Conservation (phyloP, 2,329 filamentous ascomycete genomes). For the Exserohilum rostratum region DNA sequence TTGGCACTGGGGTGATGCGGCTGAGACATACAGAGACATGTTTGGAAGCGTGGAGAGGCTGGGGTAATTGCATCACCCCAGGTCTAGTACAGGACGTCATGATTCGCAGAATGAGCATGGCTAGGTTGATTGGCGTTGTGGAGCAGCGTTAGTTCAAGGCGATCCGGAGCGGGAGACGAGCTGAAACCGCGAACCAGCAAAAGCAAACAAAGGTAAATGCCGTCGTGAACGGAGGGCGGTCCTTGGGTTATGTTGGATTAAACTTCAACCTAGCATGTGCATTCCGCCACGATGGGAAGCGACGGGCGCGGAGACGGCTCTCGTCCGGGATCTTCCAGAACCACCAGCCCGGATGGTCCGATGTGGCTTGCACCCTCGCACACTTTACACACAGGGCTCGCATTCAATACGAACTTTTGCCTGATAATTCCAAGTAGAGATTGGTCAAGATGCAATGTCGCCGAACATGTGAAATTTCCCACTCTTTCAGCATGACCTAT, state of each 20-base stretch:
- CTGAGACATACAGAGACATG: too few species aligned
- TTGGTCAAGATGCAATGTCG: background rate
- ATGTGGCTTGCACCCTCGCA: background rate
- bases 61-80: too few species aligned
- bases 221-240: constrained; percentile 2
- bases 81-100: too few species aligned
- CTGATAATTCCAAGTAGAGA: background rate
- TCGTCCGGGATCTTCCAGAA: background rate
- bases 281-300: background rate
- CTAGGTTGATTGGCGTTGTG: too few species aligned
- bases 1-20: constrained; percentile 10
- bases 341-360: background rate
- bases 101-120: too few species aligned
- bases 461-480: background rate
- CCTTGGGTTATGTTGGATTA: background rate
- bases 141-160: background rate
- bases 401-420: background rate
- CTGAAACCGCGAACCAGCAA: background rate
- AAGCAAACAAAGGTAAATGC: background rate
- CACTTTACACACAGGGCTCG: background rate
- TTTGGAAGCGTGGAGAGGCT: too few species aligned
- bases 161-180: too few species aligned
- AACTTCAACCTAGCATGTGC: background rate
- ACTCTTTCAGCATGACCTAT: constrained; percentile 15
- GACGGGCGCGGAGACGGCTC: background rate